phyloP scores from a whole-genome alignment of 2,329 filamentous ascomycete species.

The Colletotrichum navitas region DNA sequence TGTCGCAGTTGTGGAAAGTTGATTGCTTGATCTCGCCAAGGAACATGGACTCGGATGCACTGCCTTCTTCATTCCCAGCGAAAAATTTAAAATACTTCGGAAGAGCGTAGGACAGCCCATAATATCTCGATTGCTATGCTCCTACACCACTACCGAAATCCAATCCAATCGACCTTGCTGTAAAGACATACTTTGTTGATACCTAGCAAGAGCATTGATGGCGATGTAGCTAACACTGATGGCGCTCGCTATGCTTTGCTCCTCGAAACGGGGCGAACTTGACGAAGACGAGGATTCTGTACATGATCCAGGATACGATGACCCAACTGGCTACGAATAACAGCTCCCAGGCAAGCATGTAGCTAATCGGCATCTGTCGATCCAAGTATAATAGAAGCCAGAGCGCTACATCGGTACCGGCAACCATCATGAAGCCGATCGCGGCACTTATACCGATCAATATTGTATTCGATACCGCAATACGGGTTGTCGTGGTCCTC shows the following conservation, averaged over 20 bases:
- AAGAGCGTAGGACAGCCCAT: background rate
- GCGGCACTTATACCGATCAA: background rate
- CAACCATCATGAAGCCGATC: background rate
- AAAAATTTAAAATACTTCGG: background rate
- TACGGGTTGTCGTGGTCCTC: background rate
- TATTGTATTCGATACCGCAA: constrained; percentile 1
- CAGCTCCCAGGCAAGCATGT: constrained; percentile 1
- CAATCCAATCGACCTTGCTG: too few relatives aligned
- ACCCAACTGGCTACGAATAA: background rate
- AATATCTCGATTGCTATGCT: background rate
- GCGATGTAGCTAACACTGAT: background rate
- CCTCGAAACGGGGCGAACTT: constrained; percentile 3
- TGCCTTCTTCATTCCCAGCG: background rate
- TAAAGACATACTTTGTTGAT: background rate
- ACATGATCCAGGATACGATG: background rate
- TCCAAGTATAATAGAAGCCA: constrained; percentile 1
- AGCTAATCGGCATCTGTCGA: background rate
- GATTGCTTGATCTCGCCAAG: background rate
- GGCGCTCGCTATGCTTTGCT: background rate
- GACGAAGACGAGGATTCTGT: background rate
- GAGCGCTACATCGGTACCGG: background rate
- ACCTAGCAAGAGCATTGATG: background rate
- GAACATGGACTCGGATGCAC: background rate
- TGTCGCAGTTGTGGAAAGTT: too few relatives aligned
- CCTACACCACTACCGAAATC: background rate